These are phyloP conservation scores for Clarireedia monteithiana DNA, from an alignment of 2,329 filamentous ascomycete genomes.

Conservation along the genomic window DNA sequence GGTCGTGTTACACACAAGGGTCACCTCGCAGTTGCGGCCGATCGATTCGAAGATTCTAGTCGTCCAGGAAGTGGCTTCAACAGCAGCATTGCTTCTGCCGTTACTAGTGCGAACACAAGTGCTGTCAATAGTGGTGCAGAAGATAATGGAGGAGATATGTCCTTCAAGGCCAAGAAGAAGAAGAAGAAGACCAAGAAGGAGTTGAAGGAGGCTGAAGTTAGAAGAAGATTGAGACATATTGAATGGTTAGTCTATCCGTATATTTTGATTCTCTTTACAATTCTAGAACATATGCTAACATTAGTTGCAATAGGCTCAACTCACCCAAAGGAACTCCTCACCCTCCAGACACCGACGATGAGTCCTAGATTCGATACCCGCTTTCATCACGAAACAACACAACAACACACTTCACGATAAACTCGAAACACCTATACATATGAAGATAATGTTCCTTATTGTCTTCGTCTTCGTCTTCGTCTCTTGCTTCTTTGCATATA, in stretches of 20 bases:
- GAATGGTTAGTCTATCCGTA: conserved; percentile 45
- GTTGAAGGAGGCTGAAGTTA: conserved; percentile 83
- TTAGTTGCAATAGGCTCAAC: conserved; percentile 22
- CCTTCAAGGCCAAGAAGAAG: conserved; percentile 89
- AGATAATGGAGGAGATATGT: conserved; percentile 65
- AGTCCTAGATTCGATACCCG: conserved; percentile 14
- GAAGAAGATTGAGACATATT: conserved; percentile 79
- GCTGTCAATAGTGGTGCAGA: conserved; percentile 78
- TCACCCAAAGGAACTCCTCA: conserved; percentile 30
- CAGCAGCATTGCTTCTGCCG: conserved; percentile 48
- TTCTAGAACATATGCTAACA: conserved; percentile 23
- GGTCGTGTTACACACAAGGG: conserved; percentile 83
- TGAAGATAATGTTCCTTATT: too few species aligned
- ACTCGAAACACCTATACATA: too few species aligned
- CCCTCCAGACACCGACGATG: conserved; percentile 27
- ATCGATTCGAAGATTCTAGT: conserved; percentile 76
- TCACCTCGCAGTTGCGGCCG: conserved; percentile 61
- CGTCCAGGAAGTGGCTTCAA: conserved; percentile 55
- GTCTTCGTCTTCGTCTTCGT: too few species aligned
- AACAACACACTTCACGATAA: too few species aligned
- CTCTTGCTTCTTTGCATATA: too few species aligned
- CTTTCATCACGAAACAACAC: too few species aligned
- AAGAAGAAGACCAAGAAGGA: conserved; percentile 99
- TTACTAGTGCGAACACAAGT: conserved; percentile 47
- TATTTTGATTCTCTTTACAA: conserved; percentile 47